Evolutionary conservation across 129 eudicot genomes (phyloP).

Genomic region (Logfia minima): DNA sequence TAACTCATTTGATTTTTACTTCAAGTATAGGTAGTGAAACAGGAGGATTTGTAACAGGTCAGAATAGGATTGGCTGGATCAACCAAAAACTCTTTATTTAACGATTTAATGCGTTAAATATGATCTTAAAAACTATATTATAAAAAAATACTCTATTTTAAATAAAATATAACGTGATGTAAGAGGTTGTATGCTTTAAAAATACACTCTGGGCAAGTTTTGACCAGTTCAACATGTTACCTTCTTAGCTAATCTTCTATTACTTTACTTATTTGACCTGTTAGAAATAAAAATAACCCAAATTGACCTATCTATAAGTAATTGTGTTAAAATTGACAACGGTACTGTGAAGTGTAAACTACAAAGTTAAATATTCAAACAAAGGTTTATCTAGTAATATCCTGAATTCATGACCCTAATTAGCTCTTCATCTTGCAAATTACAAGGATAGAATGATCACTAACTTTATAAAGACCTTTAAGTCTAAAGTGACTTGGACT

Average conservation of each 20-base stretch:
- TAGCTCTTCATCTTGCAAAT: neutral
- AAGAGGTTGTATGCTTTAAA: neutral
- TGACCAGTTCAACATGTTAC: neutral
- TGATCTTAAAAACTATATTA: neutral
- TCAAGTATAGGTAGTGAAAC: neutral
- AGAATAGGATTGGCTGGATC: neutral
- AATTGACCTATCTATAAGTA: neutral
- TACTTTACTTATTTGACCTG: neutral
- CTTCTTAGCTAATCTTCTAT: neutral
- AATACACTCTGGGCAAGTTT: neutral
- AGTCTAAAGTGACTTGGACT: conserved; percentile 15
- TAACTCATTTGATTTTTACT: conserved; percentile 1
- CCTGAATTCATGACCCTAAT: neutral
- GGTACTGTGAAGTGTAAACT: neutral
- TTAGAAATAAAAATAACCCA: neutral
- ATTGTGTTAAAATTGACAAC: neutral
- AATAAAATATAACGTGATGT: neutral
- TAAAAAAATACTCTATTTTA: neutral
- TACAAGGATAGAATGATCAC: neutral
- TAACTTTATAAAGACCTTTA: neutral
- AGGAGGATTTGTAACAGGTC: neutral
- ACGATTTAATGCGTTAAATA: neutral
- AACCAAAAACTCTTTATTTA: neutral
- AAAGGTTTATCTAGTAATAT: neutral
- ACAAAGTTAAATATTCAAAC: neutral